Conservation (phyloP, 495 filamentous ascomycete genomes). For the Rhypophila decipiens region DNA sequence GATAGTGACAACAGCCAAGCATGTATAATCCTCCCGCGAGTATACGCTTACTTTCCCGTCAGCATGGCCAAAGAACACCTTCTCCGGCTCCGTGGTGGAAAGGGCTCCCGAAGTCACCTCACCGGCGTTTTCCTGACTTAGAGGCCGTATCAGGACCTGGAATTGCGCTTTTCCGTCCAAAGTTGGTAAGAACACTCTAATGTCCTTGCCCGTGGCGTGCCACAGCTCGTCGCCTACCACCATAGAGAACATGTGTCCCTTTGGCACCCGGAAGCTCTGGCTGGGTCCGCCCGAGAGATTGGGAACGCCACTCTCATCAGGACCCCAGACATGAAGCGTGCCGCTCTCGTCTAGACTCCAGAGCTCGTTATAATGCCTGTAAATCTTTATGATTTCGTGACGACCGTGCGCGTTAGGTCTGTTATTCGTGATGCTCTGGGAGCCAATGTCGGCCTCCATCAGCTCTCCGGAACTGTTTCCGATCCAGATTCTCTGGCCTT, state of each 20-base stretch:
- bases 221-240: constrained; percentile 74
- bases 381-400: constrained; percentile 78
- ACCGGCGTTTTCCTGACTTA: constrained; percentile 60
- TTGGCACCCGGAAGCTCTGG: constrained; percentile 63
- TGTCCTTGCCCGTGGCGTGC: constrained; percentile 83
- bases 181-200: constrained; percentile 75
- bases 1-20: constrained; percentile 69
- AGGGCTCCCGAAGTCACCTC: constrained; percentile 84
- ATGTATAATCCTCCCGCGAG: constrained; percentile 65
- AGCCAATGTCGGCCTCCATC: constrained; percentile 74
- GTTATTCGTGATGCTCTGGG: constrained; percentile 57
- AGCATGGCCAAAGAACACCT: constrained; percentile 82
- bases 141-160: constrained; percentile 61
- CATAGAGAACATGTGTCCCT: constrained; percentile 82
- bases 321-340: constrained; percentile 79
- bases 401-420: constrained; percentile 69
- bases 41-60: constrained; percentile 95
- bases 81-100: constrained; percentile 65
- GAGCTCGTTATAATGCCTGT: constrained; percentile 78
- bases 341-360: constrained; percentile 94
- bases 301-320: constrained; percentile 68
- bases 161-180: constrained; percentile 59
- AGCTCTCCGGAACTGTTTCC: constrained; percentile 83
- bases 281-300: constrained; percentile 60
- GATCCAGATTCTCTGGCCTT: constrained; percentile 83